phyloP scores from a whole-genome alignment of 2,329 filamentous ascomycete species.

The Calonectria fujianensis region DNA sequence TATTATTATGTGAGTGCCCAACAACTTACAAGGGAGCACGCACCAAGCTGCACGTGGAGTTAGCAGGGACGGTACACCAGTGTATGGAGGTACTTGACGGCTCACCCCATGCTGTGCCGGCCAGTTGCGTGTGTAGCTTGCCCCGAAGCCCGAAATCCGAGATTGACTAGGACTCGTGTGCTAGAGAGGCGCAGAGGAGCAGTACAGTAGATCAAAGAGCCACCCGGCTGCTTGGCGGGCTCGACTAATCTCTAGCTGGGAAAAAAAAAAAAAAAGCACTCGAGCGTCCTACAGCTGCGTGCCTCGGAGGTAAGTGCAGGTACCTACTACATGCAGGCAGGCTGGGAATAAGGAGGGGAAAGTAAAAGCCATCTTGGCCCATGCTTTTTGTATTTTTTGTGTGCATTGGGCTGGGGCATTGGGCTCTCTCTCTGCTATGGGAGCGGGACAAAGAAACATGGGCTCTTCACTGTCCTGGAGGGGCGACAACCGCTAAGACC shows the following conservation, averaged over 20 bases:
- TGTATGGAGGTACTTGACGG: conserved; percentile 1
- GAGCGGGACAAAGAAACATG: conserved; percentile 8
- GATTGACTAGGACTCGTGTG: conserved; percentile 9
- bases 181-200: background rate
- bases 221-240: background rate
- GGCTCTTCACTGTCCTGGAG: conserved; percentile 4
- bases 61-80: conserved; percentile 9
- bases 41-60: conserved; percentile 25
- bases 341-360: conserved; percentile 26
- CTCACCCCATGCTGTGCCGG: conserved; percentile 7
- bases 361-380: conserved; percentile 27
- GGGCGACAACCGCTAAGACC: conserved; percentile 31
- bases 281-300: conserved; percentile 4
- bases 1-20: conserved; percentile 27
- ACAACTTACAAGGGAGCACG: conserved; percentile 16
- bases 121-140: conserved; percentile 21
- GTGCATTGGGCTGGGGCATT: conserved; percentile 36
- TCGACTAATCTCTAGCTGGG: background rate
- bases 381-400: conserved; percentile 37
- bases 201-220: too few relatives aligned
- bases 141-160: background rate
- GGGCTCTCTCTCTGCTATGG: conserved; percentile 11
- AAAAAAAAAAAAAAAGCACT: background rate
- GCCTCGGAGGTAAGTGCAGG: background rate
- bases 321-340: conserved; percentile 2